phyloP scores from a whole-genome alignment of 495 filamentous ascomycete genomes.

The Neurospora africana region DNA sequence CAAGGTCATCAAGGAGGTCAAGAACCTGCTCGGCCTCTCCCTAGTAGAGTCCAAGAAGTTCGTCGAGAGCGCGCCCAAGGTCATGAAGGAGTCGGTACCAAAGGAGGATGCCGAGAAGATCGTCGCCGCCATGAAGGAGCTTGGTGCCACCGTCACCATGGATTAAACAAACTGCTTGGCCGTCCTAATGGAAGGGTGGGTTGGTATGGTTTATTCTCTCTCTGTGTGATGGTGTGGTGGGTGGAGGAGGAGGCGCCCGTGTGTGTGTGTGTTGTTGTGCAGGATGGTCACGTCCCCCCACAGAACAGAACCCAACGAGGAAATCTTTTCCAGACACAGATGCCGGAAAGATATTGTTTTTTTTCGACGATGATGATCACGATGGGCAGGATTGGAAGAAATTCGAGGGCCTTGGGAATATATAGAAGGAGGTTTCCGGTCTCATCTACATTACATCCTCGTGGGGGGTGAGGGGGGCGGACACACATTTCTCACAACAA shows the following conservation, averaged over 20 bases:
- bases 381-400: not conserved
- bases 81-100: slow-evolving; percentile 94
- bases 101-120: slow-evolving; percentile 99
- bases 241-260: not conserved
- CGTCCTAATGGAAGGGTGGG: not conserved
- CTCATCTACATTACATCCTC: not conserved
- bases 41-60: slow-evolving; percentile 99
- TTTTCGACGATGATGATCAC: not conserved
- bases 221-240: not conserved
- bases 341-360: not conserved
- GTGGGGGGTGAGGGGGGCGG: not conserved
- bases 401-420: not conserved
- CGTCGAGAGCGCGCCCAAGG: slow-evolving; percentile 93
- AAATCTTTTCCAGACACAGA: not conserved
- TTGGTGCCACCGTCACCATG: slow-evolving; percentile 81
- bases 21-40: slow-evolving; percentile 85
- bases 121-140: slow-evolving; percentile 78
- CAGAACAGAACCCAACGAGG: not conserved
- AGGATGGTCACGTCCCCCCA: not conserved
- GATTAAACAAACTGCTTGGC: slow-evolving; percentile 47
- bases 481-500: not conserved
- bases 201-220: not conserved
- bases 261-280: not conserved
- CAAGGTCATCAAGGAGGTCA: slow-evolving; percentile 99
- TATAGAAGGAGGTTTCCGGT: not conserved